Conservation (phyloP, 108 stramenopile species). For the Fragilaria radians region DNA sequence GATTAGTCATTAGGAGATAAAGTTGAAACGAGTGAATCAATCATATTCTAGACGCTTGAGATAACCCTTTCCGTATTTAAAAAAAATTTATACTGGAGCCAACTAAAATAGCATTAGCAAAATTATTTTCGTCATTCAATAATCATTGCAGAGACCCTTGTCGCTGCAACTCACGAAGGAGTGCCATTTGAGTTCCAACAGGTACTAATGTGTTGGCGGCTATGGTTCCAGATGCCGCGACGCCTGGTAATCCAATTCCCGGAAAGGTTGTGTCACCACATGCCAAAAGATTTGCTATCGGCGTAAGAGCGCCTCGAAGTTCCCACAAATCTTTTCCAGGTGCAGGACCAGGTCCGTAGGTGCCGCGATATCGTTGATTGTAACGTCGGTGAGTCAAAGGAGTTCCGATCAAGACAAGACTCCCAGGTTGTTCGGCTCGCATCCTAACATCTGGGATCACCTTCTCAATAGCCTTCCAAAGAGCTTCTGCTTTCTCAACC, state of each 20-base stretch:
- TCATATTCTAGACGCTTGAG: too few species aligned
- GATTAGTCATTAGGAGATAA: too few species aligned
- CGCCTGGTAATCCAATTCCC: constrained; percentile 81
- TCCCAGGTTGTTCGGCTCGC: constrained; percentile 50
- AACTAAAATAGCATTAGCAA: too few species aligned
- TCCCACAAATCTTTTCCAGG: constrained; percentile 51
- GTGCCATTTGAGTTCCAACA: constrained; percentile 29
- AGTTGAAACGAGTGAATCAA: too few species aligned
- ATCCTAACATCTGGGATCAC: constrained; percentile 84
- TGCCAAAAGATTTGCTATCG: constrained; percentile 41
- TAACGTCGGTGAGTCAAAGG: constrained; percentile 85
- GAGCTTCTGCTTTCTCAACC: constrained; percentile 62
- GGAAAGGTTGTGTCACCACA: constrained; percentile 63
- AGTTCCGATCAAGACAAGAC: constrained; percentile 58
- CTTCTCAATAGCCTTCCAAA: constrained; percentile 82
- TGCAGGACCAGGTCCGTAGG: constrained; percentile 75
- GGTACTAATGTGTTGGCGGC: constrained; percentile 70
- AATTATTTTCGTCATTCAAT: too few species aligned
- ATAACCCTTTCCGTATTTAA: too few species aligned
- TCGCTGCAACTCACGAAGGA: constrained; percentile 51
- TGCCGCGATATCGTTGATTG: constrained; percentile 68
- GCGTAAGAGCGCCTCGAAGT: constrained; percentile 48
- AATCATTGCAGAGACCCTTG: constrained; percentile 52
- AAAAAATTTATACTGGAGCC: too few species aligned
- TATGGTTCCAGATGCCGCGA: constrained; percentile 71